These are phyloP conservation scores for Geranium rotundifolium DNA, from an alignment of 345 rosid species.

Conservation along the genomic window DNA sequence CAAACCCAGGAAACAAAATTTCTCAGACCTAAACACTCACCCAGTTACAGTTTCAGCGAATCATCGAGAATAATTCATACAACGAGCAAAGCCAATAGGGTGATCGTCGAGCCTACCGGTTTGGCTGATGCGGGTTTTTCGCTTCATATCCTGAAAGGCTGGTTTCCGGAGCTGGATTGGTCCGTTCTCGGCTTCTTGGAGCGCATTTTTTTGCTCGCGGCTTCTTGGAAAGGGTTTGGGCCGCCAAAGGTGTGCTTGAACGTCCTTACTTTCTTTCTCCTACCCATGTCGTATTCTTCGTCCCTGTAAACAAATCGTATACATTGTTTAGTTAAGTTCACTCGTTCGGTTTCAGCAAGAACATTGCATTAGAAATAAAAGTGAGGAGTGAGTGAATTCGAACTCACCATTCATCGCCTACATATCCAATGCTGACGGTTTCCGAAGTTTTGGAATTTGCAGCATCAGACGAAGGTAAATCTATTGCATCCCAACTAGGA, in stretches of 20 bases:
- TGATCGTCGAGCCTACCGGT: slow-evolving; percentile 1
- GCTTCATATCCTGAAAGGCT: slow-evolving; percentile 42
- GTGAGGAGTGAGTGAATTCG: neutral
- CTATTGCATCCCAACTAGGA: slow-evolving; percentile 63
- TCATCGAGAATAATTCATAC: too few relatives aligned
- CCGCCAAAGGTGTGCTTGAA: slow-evolving; percentile 36
- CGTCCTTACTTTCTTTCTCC: slow-evolving; percentile 60
- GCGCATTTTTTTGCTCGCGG: slow-evolving; percentile 31
- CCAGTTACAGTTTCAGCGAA: too few relatives aligned
- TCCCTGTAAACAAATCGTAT: slow-evolving; percentile 40
- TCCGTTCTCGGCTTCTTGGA: slow-evolving; percentile 28
- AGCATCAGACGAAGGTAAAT: slow-evolving; percentile 18
- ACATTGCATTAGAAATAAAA: neutral
- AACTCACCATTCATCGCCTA: slow-evolving; percentile 84
- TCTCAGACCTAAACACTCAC: too few relatives aligned
- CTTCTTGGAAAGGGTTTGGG: slow-evolving; percentile 67
- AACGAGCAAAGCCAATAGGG: slow-evolving; percentile 11
- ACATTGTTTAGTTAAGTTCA: neutral
- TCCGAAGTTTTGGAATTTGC: slow-evolving; percentile 18
- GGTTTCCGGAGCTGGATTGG: slow-evolving; percentile 23
- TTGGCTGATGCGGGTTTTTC: too few relatives aligned
- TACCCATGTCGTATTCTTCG: slow-evolving; percentile 90
- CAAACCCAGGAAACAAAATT: too few relatives aligned
- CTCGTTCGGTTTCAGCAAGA: neutral
- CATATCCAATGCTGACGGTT: slow-evolving; percentile 43